phyloP scores from a whole-genome alignment of 352 stramenopile species.

The Phytophthora fragariaefolia region DNA sequence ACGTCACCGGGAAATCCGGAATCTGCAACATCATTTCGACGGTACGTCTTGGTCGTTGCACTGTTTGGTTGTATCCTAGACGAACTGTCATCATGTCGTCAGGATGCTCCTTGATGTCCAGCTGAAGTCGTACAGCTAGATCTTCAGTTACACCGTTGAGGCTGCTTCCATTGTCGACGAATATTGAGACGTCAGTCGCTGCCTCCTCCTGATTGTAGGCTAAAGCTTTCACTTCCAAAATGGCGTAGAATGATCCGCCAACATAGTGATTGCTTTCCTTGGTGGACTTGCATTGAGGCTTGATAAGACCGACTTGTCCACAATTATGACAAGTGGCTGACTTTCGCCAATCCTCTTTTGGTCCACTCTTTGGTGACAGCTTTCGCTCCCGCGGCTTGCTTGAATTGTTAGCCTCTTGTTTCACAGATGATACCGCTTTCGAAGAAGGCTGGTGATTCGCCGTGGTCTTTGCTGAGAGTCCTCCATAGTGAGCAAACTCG shows the following conservation, averaged over 20 bases:
- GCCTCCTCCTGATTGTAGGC: constrained; percentile 1
- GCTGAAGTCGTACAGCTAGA: not conserved
- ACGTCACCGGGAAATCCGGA: constrained; percentile 2
- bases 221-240: constrained; percentile 8
- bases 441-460: not conserved
- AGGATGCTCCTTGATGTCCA: constrained; percentile 2
- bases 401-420: not conserved
- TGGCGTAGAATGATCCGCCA: not conserved
- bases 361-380: not conserved
- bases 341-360: constrained; percentile 4
- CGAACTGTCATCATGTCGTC: constrained; percentile 6
- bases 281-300: not conserved
- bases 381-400: not conserved
- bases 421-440: not conserved
- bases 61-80: constrained; percentile 3
- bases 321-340: constrained; percentile 5
- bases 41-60: constrained; percentile 4
- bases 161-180: constrained; percentile 12
- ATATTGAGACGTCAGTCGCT: not conserved
- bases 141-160: constrained; percentile 10
- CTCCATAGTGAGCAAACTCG: constrained; percentile 12
- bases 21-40: constrained; percentile 8
- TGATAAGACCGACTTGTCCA: constrained; percentile 9
- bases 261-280: constrained; percentile 10
- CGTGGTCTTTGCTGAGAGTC: not conserved